Percentiles rank a stretch among this genome's conserved stretches.
These are phyloP conservation scores for Trypanosoma platydactyli DNA, from an alignment of 208 protist genomes.

Conservation along the genomic window DNA sequence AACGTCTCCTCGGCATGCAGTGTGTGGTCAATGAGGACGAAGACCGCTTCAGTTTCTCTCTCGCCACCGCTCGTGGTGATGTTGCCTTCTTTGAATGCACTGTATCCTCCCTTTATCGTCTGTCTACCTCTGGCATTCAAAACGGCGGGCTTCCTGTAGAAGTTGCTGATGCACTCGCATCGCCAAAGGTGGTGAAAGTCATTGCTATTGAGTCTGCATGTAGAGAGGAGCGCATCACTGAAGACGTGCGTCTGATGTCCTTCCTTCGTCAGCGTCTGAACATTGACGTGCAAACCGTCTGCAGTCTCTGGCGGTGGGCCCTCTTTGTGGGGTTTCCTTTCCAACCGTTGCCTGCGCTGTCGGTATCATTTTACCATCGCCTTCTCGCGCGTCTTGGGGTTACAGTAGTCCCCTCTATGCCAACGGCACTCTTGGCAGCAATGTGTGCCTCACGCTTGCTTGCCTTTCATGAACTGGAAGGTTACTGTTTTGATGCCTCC, in stretches of 20 bases:
- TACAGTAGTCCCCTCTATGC: background rate
- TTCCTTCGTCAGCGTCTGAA: slow-evolving; percentile 16
- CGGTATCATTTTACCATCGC: background rate
- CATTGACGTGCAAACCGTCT: slow-evolving; percentile 17
- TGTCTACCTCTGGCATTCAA: slow-evolving; percentile 1
- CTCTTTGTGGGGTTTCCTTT: slow-evolving; percentile 32
- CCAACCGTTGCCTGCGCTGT: background rate
- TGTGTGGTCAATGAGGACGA: slow-evolving; percentile 4
- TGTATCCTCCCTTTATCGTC: slow-evolving; percentile 13
- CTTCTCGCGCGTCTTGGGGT: slow-evolving; percentile 13
- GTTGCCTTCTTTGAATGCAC: slow-evolving; percentile 8
- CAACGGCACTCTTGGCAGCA: slow-evolving; percentile 12
- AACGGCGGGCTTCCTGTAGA: slow-evolving; percentile 13
- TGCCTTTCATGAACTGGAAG: slow-evolving; percentile 1
- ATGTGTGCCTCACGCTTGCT: slow-evolving; percentile 17
- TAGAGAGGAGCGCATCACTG: background rate
- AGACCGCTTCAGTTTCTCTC: slow-evolving; percentile 12
- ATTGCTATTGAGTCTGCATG: slow-evolving; percentile 2
- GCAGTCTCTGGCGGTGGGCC: slow-evolving; percentile 19
- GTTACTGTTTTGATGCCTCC: background rate
- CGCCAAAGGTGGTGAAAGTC: slow-evolving; percentile 20
- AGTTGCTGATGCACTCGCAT: slow-evolving; percentile 12
- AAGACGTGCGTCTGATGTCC: background rate
- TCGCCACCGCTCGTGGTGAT: slow-evolving; percentile 17
- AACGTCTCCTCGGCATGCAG: slow-evolving; percentile 10